These are phyloP conservation scores for Coemansia sp. DNA, from an alignment of 192 early-diverging fungal species.

Conservation along the genomic window DNA sequence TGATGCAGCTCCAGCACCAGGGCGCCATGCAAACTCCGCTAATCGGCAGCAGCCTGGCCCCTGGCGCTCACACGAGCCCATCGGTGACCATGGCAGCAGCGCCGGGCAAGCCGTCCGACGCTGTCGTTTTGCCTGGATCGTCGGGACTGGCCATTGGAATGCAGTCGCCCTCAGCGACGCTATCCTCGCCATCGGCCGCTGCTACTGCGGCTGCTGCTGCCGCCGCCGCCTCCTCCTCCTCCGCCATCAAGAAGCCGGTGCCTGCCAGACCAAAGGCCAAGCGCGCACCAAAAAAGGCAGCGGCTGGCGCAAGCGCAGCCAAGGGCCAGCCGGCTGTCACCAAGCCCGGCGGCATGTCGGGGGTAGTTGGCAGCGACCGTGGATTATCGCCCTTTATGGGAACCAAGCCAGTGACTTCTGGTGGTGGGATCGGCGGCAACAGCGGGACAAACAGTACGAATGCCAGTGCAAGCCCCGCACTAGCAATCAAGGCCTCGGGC, in stretches of 20 bases:
- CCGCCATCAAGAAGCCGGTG: conserved; percentile 17
- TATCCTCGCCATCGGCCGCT: not conserved
- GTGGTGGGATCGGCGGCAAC: not conserved
- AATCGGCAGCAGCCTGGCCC: not conserved
- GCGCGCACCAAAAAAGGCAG: conserved; percentile 23
- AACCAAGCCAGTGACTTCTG: not conserved
- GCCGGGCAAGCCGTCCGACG: not conserved
- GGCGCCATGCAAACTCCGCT: not conserved
- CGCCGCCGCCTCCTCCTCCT: conserved; percentile 1
- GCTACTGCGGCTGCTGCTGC: conserved; percentile 3
- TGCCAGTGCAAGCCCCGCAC: conserved; percentile 22
- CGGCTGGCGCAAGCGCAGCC: conserved; percentile 1
- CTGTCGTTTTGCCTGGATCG: not conserved
- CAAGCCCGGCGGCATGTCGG: not conserved
- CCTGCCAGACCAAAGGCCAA: conserved; percentile 25
- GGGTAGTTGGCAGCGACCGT: not conserved
- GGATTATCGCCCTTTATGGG: not conserved
- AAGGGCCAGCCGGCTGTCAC: conserved; percentile 1
- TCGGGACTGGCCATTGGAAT: not conserved
- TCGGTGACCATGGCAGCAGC: not conserved
- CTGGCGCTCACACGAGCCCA: not conserved
- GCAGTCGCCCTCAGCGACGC: not conserved
- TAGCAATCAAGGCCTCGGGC: conserved; percentile 17
- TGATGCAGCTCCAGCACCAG: conserved; percentile 10
- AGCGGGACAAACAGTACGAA: conserved; percentile 6